Evolutionary conservation across 495 filamentous ascomycete species (phyloP), one percentile per base, ranked within the genome.

Genomic region (Massariosphaeria phaeospora): DNA sequence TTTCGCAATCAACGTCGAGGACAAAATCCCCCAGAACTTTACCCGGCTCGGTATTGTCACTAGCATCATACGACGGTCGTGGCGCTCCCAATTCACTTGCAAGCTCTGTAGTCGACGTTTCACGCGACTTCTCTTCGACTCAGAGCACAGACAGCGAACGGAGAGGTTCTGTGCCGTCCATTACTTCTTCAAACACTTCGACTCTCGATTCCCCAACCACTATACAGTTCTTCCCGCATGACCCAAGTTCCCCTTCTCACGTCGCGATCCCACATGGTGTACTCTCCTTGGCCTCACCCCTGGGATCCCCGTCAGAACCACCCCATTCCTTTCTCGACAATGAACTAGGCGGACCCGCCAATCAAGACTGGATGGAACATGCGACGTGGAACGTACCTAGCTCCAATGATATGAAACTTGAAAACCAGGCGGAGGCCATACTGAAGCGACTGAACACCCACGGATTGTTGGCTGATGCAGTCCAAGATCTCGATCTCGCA

Each of bases 211-310:
- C 57, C n/a, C 59, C 59, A n/a, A 41, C 52, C 11, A 62, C 53
- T 11, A 51, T 48, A 1, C 57, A 53, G 29, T 57, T 62, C 40
- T 62, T 62, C 27, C 59, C 59, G 15, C 45, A 50, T 17, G 31
- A 47, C 17, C 51, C 52, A 13, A 56, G 35, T 43, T 13, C 36
- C n/a, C n/a, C n/a, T n/a, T n/a, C n/a, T n/a, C n/a, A n/a, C n/a
- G n/a, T n/a, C n/a, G n/a, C n/a, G n/a, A n/a, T n/a, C n/a, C n/a
- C n/a, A n/a, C n/a, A n/a, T n/a, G n/a, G n/a, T n/a, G n/a, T n/a
- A n/a, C n/a, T n/a, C n/a, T n/a, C n/a, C n/a, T n/a, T n/a, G n/a
- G n/a, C n/a, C n/a, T n/a, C n/a, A n/a, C n/a, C n/a, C n/a, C n/a
- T n/a, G n/a, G n/a, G n/a, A n/a, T n/a, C n/a, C n/a, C n/a, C n/a